Conservation (phyloP, 2,329 filamentous ascomycete species). For the Pseudocercospora pini-densiflorae region DNA sequence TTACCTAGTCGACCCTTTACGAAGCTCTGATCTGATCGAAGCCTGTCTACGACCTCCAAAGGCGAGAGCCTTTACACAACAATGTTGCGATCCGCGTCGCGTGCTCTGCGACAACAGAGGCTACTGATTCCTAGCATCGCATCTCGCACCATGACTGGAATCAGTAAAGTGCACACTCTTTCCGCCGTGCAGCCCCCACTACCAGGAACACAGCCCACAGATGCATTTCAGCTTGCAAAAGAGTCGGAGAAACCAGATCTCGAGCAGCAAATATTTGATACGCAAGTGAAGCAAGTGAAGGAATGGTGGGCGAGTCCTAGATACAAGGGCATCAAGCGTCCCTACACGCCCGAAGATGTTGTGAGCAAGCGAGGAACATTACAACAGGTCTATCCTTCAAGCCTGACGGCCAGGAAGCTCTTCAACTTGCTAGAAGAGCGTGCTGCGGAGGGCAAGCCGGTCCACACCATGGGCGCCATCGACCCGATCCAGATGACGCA, state of each 20-base stretch:
- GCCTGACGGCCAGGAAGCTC: conserved; percentile 91
- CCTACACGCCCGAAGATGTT: conserved; percentile 88
- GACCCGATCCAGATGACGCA: conserved; percentile 99
- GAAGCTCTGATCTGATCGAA: background rate
- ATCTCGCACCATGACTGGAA: conserved; percentile 23
- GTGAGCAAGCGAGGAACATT: conserved; percentile 91
- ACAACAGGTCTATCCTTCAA: conserved; percentile 87
- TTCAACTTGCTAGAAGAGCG: conserved; percentile 86
- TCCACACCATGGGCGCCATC: conserved; percentile 97
- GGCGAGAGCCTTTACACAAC: background rate
- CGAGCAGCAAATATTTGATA: conserved; percentile 83
- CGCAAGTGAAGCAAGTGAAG: conserved; percentile 82
- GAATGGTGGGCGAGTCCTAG: conserved; percentile 88
- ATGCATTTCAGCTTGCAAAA: conserved; percentile 84
- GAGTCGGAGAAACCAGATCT: conserved; percentile 75
- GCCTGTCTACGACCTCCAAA: background rate
- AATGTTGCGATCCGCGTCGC: conserved; percentile 37
- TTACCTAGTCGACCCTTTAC: background rate
- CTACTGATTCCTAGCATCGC: conserved; percentile 26
- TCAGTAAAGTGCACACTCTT: conserved; percentile 39
- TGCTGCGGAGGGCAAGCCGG: conserved; percentile 77
- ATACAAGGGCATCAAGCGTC: conserved; percentile 86
- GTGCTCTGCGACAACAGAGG: conserved; percentile 37
- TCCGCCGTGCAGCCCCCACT: conserved; percentile 64
- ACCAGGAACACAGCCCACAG: conserved; percentile 65